Evolutionary conservation across 2,329 filamentous ascomycete genomes (phyloP), one percentile per base, ranked within the genome.

Genomic region (Fusarium sororula): DNA sequence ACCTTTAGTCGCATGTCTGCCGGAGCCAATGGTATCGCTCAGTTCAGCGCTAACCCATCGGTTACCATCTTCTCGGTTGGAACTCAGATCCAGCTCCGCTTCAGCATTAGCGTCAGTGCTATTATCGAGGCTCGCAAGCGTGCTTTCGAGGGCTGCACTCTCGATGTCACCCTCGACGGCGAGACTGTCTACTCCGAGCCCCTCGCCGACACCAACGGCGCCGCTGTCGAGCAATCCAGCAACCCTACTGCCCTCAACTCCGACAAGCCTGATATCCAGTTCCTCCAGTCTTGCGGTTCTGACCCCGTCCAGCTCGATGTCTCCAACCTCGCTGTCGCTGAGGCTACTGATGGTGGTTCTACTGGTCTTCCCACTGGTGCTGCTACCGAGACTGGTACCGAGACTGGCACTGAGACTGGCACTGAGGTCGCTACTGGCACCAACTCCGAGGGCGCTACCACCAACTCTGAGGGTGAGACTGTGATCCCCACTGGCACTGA

Each of bases 341-440:
- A 71, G 7, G 50, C 26, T 18, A 30, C 35, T 20, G 54, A 26
- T 28, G 9, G 18, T 11, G 37, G 48, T 1, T 35, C 42, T 5
- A 54, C 51, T 54, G 65, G 53, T 9, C 32, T 54, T 10, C 35
- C 51, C 18, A 54, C 22, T 7, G 37, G 37, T 1, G 17, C 20
- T n/a, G 30, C 6, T 22, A 51, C 30, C 5, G 39, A 38, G 17
- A 47, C 30, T 22, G 58, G 15, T 0, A 54, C 83, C 9, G 85
- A 82, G 7, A 61, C 58, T 3, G 58, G 20, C 1, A 51, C 42
- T 7, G 85, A 82, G 7, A 61, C 58, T 3, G 58, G 20, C 1
- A 51, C 42, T 7, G 44, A 39, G 11, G 5, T 57, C 5, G 63
- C 39, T 24, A 45, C 60, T n/a, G 39, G 41, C 26, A 65, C 63